Evolutionary conservation across 2,329 filamentous ascomycete genomes (phyloP).

Genomic region (Lachnellula subtilissima): DNA sequence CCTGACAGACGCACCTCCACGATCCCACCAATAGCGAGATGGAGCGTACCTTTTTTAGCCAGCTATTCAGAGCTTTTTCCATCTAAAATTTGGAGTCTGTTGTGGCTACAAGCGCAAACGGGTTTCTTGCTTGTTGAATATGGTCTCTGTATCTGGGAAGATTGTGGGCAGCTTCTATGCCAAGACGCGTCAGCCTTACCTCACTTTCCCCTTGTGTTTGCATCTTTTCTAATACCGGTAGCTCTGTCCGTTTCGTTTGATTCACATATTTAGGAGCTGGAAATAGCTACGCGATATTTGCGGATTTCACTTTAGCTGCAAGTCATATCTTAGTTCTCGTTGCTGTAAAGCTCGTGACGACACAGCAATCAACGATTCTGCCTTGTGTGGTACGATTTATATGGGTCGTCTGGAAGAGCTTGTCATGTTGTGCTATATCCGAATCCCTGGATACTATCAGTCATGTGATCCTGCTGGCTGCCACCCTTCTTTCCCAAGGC

Average conservation of each 20-base stretch:
- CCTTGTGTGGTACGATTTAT: too few species aligned
- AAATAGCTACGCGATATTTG: neutral
- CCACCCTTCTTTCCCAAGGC: too few species aligned
- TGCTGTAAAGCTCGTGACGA: too few species aligned
- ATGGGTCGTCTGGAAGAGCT: too few species aligned
- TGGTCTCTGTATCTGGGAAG: constrained; percentile 10
- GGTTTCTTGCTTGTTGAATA: neutral
- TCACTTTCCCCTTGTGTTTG: constrained; percentile 4
- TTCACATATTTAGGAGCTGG: neutral
- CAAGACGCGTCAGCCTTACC: constrained; percentile 13
- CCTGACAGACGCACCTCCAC: neutral
- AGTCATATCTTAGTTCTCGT: too few species aligned
- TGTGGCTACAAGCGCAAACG: neutral
- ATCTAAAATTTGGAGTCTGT: neutral
- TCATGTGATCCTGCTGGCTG: too few species aligned
- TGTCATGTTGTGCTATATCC: too few species aligned
- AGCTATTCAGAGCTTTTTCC: neutral
- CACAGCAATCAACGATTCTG: too few species aligned
- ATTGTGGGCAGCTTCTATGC: constrained; percentile 3
- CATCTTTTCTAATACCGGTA: neutral
- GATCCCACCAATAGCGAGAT: neutral
- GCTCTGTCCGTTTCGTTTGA: neutral
- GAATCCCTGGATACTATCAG: too few species aligned
- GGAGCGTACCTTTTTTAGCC: neutral
- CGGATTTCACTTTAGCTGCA: too few species aligned